Base-by-base conservation (phyloP, 2,329 filamentous ascomycete species). In the Pseudogymnoascus sp. region DNA sequence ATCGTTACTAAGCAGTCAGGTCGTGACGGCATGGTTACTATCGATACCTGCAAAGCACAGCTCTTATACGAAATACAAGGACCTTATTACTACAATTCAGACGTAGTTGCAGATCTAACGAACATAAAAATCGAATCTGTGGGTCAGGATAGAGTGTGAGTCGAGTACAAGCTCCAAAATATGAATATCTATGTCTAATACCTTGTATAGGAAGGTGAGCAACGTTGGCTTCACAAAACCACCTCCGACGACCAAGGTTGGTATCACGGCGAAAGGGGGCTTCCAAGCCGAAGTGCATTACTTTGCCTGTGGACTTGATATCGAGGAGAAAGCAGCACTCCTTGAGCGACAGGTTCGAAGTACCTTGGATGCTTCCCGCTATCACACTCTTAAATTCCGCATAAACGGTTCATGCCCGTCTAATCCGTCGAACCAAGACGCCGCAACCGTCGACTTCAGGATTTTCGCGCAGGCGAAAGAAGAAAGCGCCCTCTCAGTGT, bases 361-460 rank as follows among this genome's bases (percentile, higher is more conserved):
- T 4, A 72, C 74, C 3, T 71, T 79, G 63, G 72, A 75, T 16
- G 65, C 61, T 28, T 53, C 62, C 11, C 70, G 72, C 34, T 64
- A 74, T 56, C 72, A 73, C 12, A 75, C 78, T 34, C 65, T 73
- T 43, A 67, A 69, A 56, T 75, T 75, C 66, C 72, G 42, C 18
- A 68, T 12, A 68, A 79, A 75, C 66, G 81, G 72, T 59, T 75
- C 66, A 36, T 74, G 63, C 1, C 70, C 75, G 0, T 71, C 74
- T 1, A 73, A 81, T 40, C 77, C 78, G 0, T 68, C 68, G 2
- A 77, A 74, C n/a, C 79, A 82, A 34, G 76, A 78, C 25, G 75
- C 75, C 0, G 80, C 79, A 0, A 83, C 80, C 0, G 79, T 82
- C 0, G 78, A 79, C 46, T 74, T 82, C 42, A 68, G 79, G 23